Conservation (phyloP, 2,329 filamentous ascomycete genomes). For the Cladosporium sp. region DNA sequence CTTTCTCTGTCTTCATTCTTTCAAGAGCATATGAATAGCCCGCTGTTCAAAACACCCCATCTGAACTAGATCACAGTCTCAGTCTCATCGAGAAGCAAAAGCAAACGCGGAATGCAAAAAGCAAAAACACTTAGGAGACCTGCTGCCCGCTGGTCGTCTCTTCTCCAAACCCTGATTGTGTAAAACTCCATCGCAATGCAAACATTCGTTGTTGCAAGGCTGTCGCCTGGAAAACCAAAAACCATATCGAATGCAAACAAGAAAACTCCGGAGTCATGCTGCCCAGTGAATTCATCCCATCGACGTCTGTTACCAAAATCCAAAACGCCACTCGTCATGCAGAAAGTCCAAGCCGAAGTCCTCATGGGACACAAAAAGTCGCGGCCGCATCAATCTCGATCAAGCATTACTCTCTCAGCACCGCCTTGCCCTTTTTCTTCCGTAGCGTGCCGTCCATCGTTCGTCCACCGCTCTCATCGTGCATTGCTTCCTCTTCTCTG, state of each 20-base stretch:
- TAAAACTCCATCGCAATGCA: conserved; percentile 4
- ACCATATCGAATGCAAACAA: neutral
- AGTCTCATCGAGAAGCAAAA: neutral
- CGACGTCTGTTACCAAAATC: neutral
- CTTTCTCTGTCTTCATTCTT: neutral
- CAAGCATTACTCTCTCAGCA: conserved; percentile 3
- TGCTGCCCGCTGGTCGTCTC: conserved; percentile 8
- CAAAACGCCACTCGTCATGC: conserved; percentile 3
- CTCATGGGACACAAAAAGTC: neutral
- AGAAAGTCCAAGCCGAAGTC: neutral
- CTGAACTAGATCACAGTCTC: neutral
- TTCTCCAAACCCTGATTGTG: neutral
- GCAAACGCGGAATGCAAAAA: neutral
- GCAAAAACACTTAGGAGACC: neutral
- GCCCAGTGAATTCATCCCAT: neutral
- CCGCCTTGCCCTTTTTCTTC: conserved; percentile 2
- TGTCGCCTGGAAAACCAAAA: neutral
- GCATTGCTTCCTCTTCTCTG: conserved; percentile 27
- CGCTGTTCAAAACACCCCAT: neutral
- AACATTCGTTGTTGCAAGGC: neutral
- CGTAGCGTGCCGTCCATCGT: conserved; percentile 6
- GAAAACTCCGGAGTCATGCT: conserved; percentile 9
- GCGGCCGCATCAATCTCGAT: neutral
- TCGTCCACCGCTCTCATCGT: neutral
- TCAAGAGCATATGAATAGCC: neutral